phyloP scores from a whole-genome alignment of 176 grass and related monocot species.

The Eremochloa ophiuroides region DNA sequence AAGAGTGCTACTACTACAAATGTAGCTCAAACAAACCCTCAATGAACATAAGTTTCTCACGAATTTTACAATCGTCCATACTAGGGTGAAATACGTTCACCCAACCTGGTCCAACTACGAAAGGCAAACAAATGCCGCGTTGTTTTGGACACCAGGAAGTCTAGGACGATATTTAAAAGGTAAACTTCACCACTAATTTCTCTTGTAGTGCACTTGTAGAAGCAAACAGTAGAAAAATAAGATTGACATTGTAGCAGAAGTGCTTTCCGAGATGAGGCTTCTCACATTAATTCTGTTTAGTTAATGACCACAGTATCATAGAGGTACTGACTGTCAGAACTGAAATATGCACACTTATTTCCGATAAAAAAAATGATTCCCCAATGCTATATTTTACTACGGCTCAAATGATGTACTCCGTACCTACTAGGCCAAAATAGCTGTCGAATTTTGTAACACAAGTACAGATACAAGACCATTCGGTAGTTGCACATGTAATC shows the following conservation, averaged over 20 bases:
- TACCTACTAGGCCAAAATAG: background rate
- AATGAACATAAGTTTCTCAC: too few species aligned
- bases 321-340: background rate
- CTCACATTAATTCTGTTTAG: background rate
- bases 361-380: background rate
- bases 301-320: background rate
- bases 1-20: too few species aligned
- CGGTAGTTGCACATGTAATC: background rate
- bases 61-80: too few species aligned
- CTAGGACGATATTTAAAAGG: background rate
- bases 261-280: background rate
- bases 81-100: background rate
- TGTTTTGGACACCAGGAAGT: background rate
- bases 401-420: background rate
- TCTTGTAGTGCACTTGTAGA: too few species aligned
- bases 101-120: background rate
- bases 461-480: background rate
- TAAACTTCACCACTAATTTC: too few species aligned
- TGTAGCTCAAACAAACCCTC: too few species aligned
- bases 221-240: too few species aligned
- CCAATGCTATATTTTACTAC: background rate
- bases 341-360: background rate
- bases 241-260: background rate
- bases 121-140: background rate
- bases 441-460: background rate